Evolutionary conservation across 805 yeast genomes (phyloP).

Genomic region (Clavispora phyllophila): DNA sequence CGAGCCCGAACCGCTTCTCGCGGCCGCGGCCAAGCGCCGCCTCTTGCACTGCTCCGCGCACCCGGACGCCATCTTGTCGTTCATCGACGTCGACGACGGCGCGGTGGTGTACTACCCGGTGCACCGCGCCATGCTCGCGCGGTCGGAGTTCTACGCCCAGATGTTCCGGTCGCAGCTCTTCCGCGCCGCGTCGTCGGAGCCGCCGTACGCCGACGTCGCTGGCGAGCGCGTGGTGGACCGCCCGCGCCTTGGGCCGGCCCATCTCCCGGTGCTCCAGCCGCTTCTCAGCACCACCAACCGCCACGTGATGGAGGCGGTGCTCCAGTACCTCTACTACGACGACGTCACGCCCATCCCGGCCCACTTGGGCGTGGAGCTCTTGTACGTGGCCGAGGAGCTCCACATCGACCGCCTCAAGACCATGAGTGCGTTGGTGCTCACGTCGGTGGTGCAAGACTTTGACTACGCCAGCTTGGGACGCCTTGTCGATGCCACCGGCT

Average conservation of each 20-base stretch:
- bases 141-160: conserved; percentile 61
- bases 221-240: conserved; percentile 1
- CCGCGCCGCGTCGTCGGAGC: conserved; percentile 8
- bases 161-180: conserved; percentile 51
- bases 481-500: conserved; percentile 20
- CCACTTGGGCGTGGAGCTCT: conserved; percentile 47
- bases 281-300: conserved; percentile 11
- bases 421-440: conserved; percentile 50
- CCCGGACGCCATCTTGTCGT: conserved; percentile 48
- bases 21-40: conserved; percentile 16
- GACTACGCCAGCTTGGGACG: conserved; percentile 15
- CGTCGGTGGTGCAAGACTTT: conserved; percentile 22
- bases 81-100: conserved; percentile 23
- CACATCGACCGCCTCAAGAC: conserved; percentile 61
- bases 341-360: conserved; percentile 44
- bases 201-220: conserved; percentile 11
- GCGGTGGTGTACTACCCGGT: conserved; percentile 48
- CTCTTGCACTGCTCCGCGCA: conserved; percentile 18
- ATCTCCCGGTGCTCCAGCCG: conserved; percentile 13
- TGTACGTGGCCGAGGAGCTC: conserved; percentile 55
- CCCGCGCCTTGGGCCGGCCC: conserved; percentile 1
- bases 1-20: conserved; percentile 13
- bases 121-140: conserved; percentile 53
- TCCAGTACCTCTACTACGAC: conserved; percentile 59
- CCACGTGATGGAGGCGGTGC: conserved; percentile 44